Conservation (phyloP, 306 rosid genomes). For the Aeschynomene evenia region DNA sequence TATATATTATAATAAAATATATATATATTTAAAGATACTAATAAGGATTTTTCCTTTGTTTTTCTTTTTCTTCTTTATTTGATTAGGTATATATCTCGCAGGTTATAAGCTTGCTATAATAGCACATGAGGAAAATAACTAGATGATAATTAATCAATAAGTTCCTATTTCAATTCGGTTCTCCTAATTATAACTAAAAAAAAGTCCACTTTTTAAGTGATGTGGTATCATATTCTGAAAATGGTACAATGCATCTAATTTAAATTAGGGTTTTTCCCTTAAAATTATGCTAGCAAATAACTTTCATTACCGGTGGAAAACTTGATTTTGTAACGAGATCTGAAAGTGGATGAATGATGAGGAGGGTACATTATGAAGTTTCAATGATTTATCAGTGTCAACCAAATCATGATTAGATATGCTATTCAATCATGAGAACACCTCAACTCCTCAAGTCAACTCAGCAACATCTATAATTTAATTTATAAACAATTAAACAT, state of each 20-base stretch:
- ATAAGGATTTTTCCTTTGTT: too few species aligned
- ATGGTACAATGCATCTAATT: too few species aligned
- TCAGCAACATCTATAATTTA: neutral
- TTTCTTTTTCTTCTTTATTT: too few species aligned
- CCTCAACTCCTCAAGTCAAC: neutral
- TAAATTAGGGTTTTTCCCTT: too few species aligned
- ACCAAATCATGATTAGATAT: neutral
- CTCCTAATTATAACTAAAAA: neutral
- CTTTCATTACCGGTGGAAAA: neutral
- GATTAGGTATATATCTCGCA: too few species aligned
- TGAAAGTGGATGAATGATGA: neutral
- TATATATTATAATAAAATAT: too few species aligned
- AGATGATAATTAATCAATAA: too few species aligned
- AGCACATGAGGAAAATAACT: neutral
- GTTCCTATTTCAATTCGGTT: neutral
- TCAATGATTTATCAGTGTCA: neutral
- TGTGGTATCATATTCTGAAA: neutral
- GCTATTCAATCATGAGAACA: neutral
- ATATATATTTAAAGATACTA: too few species aligned
- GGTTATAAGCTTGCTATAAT: neutral
- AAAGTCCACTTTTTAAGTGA: neutral
- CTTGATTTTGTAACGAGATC: neutral
- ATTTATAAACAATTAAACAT: neutral
- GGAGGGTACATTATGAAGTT: constrained; percentile 1
- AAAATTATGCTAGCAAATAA: neutral